Evolutionary conservation across 164 flowering plant species (phyloP), one percentile per base, ranked within the genome.

Genomic region (Liquidambar formosana): DNA sequence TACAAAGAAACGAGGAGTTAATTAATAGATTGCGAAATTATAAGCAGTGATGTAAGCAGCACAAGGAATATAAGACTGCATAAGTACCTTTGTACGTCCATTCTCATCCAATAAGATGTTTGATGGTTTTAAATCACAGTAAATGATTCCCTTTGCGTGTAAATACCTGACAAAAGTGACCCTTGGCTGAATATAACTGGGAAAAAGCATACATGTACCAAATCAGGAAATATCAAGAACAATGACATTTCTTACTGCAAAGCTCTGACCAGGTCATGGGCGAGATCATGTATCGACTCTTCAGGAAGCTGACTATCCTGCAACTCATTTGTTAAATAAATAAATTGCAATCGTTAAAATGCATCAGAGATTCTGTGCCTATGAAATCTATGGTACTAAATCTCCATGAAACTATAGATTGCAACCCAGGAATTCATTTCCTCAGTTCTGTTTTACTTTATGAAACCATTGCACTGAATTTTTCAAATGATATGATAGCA

Each of bases 111-210:
- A 70, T 18, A 96, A 79, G 71, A 96, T 86, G 73, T 96, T 96
- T 70, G 98, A 93, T 62, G 99, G 99, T 72, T 96, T 96, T 58
- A 96, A 71, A 75, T 96, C 99, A 80, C 97, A 86, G 75, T 96
- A 96, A 52, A 93, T 88, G 33, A 90, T 87, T 65, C 99, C 99
- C 66, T 89, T 89, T 19, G 99, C 92, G 70, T 96, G 99, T 66
- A 93, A 83, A 71, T 75, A 96, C 79, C 99, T 96, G 84, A 76
- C 19, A 65, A 59, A 19, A 58, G 26, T 48, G 51, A 25, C 49
- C 13, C 61, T 49, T n/a, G 14, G 10, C 45, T 43, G 47, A 61
- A 52, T 18, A 70, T n/a, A 58, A 72, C 56, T 52, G 3, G 16
- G 19, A 62, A 64, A 41, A 70, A 62, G 43, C 67, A 64, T 66